Percentiles rank a stretch among this genome's conserved stretches.
phyloP scores from a whole-genome alignment of 1,284 basidiomycete genomes.

The Athelia psychrophila region DNA sequence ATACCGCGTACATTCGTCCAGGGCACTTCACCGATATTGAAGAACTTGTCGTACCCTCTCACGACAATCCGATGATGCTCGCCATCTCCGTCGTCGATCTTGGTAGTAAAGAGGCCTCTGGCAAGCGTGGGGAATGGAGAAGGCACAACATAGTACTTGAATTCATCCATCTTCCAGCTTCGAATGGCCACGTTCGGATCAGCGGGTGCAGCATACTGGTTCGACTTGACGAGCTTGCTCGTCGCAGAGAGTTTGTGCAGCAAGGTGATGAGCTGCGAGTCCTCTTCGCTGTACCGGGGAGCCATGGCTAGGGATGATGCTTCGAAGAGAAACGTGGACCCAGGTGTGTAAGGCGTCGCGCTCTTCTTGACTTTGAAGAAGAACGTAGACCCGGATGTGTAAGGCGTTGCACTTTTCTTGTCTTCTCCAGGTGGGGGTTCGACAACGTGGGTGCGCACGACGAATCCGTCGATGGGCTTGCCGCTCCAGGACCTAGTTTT shows the following conservation, averaged over 20 bases:
- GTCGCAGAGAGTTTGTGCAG: conserved; percentile 49
- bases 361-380: too few relatives aligned
- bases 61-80: conserved; percentile 73
- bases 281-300: conserved; percentile 24
- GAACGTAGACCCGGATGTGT: too few relatives aligned
- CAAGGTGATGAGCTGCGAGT: conserved; percentile 55
- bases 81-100: conserved; percentile 21
- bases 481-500: conserved; percentile 79
- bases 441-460: conserved; percentile 79
- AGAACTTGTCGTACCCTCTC: conserved; percentile 98
- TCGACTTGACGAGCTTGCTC: conserved; percentile 58
- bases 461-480: conserved; percentile 93
- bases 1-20: conserved; percentile 93
- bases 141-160: conserved; percentile 86
- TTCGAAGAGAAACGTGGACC: too few relatives aligned
- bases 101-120: conserved; percentile 79
- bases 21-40: conserved; percentile 94
- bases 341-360: too few relatives aligned
- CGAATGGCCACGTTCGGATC: conserved; percentile 53
- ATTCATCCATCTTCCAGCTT: conserved; percentile 97
- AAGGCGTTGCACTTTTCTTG: too few relatives aligned
- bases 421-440: too few relatives aligned
- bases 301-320: not conserved
- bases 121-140: conserved; percentile 92
- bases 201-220: conserved; percentile 50